Base-by-base conservation (phyloP, 176 grass and related monocot genomes). In the Triticum timopheevii region DNA sequence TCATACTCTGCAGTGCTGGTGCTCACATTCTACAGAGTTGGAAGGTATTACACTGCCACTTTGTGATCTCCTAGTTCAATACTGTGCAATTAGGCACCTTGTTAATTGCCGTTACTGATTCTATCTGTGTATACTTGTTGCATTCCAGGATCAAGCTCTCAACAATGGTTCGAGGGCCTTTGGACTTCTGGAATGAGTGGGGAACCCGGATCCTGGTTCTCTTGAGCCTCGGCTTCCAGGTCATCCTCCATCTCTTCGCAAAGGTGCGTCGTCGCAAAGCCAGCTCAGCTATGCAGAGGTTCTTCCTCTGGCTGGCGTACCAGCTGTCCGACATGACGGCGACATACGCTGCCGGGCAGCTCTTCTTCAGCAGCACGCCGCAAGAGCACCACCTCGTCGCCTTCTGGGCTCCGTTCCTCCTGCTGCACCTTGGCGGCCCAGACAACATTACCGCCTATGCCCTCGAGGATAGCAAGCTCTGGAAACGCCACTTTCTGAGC, bases 401-500 rank as follows among this genome's bases (percentile, higher is more conserved):
- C 6, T 83, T 83, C 23, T 86, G 84, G 84, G 42, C 81, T 0
- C 85, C 89, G 0, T 88, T 91, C 76, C 81, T 91, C 39, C 65
- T 91, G 7, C 40, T 91, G 7, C 89, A 91, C 23, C 89, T 91
- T 16, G 89, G 85, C 0, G 85, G 85, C 8, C 89, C 54, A 1
- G 85, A 91, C 33, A 84, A 73, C 74, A 91, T 91, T 31, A 88
- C 85, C 1, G 65, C 89, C 8, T 85, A 76, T 23, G 76, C 90
- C 5, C 25, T 91, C 1, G 8, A 92, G 84, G 90, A 83, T 28
- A 65, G 79, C 58, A 10, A 80, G 56, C 72, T 88, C 49, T 59
- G 87, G 65, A 10, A 33, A 30, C 62, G 78, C 40, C 86, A 87
- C 58, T 22, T 88, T 2, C 61, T 82, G 2, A 74, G 8, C 5